These are phyloP conservation scores for Backusella tuberculispora DNA, from an alignment of 192 early-diverging fungal species.

Conservation along the genomic window DNA sequence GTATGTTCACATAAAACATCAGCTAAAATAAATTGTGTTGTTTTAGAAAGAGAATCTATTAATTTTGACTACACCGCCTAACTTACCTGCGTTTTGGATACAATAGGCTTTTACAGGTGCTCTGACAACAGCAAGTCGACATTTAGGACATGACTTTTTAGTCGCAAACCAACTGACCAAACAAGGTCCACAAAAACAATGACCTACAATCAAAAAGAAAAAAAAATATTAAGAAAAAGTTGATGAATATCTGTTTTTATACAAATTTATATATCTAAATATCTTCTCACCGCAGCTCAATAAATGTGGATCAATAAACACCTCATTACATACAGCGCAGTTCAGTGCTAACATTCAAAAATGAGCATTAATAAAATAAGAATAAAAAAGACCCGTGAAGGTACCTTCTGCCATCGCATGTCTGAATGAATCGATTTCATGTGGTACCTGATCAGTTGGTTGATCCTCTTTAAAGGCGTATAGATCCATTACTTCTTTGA, in stretches of 20 bases:
- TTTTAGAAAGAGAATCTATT: not conserved
- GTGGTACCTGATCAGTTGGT: not conserved
- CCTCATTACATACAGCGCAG: not conserved
- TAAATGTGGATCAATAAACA: not conserved
- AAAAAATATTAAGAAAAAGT: too few species aligned
- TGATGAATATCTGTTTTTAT: not conserved
- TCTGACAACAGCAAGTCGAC: slow-evolving; percentile 9
- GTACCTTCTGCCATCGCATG: not conserved
- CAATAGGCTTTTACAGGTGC: not conserved
- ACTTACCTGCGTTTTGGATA: not conserved
- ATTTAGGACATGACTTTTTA: slow-evolving; percentile 6
- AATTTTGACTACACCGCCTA: not conserved
- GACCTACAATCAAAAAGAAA: not conserved
- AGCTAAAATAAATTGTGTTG: not conserved
- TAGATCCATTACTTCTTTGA: too few species aligned
- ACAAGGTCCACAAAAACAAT: not conserved
- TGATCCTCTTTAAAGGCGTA: not conserved
- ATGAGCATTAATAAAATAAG: not conserved
- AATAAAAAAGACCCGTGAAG: not conserved
- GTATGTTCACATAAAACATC: not conserved
- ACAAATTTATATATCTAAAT: not conserved
- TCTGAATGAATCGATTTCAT: not conserved
- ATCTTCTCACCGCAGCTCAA: not conserved
- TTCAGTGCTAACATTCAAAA: not conserved
- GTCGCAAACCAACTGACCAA: not conserved